Evolutionary conservation across 352 stramenopile genomes (phyloP).

Genomic region (Pythium utonaiense): DNA sequence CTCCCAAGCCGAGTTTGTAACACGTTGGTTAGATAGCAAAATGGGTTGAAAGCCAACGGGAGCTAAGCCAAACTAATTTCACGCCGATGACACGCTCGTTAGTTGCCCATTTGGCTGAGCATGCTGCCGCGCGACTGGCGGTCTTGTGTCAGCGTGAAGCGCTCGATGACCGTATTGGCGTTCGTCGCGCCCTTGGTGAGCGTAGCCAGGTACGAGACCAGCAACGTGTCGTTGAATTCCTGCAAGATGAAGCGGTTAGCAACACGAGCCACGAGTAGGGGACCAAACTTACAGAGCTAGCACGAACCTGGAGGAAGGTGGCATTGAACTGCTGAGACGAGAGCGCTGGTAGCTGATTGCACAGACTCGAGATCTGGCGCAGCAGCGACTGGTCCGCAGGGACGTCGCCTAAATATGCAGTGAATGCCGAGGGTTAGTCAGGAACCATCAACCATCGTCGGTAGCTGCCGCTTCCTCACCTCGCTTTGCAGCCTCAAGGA

Average conservation of each 20-base stretch:
- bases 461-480: slow-evolving; percentile 22
- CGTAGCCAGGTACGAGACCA: slow-evolving; percentile 80
- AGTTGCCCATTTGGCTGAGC: slow-evolving; percentile 13
- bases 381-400: slow-evolving; percentile 76
- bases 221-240: slow-evolving; percentile 81
- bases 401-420: slow-evolving; percentile 41
- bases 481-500: slow-evolving; percentile 72
- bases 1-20: too few species aligned
- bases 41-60: background rate
- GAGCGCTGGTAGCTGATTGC: slow-evolving; percentile 80
- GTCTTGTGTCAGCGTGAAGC: slow-evolving; percentile 73
- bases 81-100: too few species aligned
- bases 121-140: slow-evolving; percentile 50
- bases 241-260: slow-evolving; percentile 9
- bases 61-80: background rate
- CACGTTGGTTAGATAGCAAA: too few species aligned
- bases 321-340: slow-evolving; percentile 69
- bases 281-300: too few species aligned
- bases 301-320: slow-evolving; percentile 57
- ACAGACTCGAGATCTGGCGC: slow-evolving; percentile 84
- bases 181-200: slow-evolving; percentile 81
- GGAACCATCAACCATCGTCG: background rate
- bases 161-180: slow-evolving; percentile 76
- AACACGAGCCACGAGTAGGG: background rate
- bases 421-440: background rate